phyloP scores from a whole-genome alignment of 1,139 yeast species.

The Diutina pseudorugosa region DNA sequence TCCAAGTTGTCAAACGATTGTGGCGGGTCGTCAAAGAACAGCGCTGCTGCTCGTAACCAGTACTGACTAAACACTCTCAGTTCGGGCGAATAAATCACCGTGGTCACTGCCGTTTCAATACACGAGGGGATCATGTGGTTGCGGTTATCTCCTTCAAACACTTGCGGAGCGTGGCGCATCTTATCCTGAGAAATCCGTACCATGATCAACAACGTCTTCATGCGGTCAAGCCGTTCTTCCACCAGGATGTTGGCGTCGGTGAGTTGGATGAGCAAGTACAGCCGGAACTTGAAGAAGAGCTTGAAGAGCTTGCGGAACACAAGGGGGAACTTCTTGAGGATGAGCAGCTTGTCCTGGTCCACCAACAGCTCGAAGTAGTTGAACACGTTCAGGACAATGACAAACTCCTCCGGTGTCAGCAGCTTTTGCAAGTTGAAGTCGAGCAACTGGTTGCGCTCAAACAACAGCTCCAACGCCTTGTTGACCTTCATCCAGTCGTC shows the following conservation, averaged over 20 bases:
- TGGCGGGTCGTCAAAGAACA: conserved; percentile 12
- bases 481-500: conserved; percentile 75
- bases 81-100: conserved; percentile 73
- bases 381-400: conserved; percentile 60
- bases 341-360: conserved; percentile 30
- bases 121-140: conserved; percentile 59
- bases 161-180: conserved; percentile 56
- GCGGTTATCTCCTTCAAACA: conserved; percentile 26
- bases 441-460: conserved; percentile 41
- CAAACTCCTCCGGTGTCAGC: conserved; percentile 37
- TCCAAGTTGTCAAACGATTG: conserved; percentile 17
- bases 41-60: conserved; percentile 48
- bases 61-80: conserved; percentile 53
- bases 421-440: conserved; percentile 25
- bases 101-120: conserved; percentile 67
- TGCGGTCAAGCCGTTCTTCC: conserved; percentile 55
- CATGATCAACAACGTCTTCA: conserved; percentile 58
- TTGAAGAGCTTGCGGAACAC: conserved; percentile 57
- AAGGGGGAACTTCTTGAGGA: conserved; percentile 47
- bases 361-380: conserved; percentile 51
- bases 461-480: conserved; percentile 63
- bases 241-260: conserved; percentile 43
- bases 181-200: conserved; percentile 56
- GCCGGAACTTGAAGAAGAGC: conserved; percentile 55
- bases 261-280: conserved; percentile 54